A percentile compares a stretch with the other conserved stretches of the same genome.
Conservation (phyloP, 2,329 filamentous ascomycete species). For the Cordyceps fumosorosea region DNA sequence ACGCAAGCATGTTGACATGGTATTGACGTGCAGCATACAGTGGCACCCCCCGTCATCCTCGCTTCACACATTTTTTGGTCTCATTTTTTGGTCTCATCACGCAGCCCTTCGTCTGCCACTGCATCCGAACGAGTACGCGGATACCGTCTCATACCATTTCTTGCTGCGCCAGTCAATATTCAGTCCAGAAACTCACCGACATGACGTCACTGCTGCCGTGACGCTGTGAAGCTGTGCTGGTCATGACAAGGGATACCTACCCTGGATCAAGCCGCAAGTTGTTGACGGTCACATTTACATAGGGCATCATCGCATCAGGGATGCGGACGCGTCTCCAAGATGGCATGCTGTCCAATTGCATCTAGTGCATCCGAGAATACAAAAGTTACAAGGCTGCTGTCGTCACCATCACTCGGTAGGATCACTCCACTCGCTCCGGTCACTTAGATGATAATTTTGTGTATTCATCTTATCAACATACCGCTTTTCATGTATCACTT, state of each 20-base stretch:
- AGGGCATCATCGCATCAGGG: slow-evolving; percentile 42
- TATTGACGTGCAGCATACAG: not conserved
- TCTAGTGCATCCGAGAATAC: slow-evolving; percentile 25
- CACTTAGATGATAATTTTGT: slow-evolving; percentile 32
- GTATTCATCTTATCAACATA: too few relatives aligned
- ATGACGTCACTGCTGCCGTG: slow-evolving; percentile 25
- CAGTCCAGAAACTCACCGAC: not conserved
- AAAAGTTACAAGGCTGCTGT: slow-evolving; percentile 52
- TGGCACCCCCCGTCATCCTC: not conserved
- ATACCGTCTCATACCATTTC: not conserved
- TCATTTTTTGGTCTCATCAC: too few relatives aligned
- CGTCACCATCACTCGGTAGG: slow-evolving; percentile 28
- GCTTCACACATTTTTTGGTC: too few relatives aligned
- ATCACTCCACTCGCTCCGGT: slow-evolving; percentile 51
- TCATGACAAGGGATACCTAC: slow-evolving; percentile 26
- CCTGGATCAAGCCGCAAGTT: not conserved
- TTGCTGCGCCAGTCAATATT: not conserved
- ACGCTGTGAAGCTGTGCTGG: slow-evolving; percentile 23
- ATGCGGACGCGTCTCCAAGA: slow-evolving; percentile 41
- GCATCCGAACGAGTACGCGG: not conserved
- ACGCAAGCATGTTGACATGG: not conserved
- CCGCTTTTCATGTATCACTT: not conserved
- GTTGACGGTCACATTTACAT: slow-evolving; percentile 27
- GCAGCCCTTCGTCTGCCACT: not conserved
- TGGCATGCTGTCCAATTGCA: slow-evolving; percentile 25